Evolutionary conservation across 2,329 filamentous ascomycete genomes (phyloP), one percentile per base, ranked within the genome.

Genomic region (Hymenoscyphus repandus): DNA sequence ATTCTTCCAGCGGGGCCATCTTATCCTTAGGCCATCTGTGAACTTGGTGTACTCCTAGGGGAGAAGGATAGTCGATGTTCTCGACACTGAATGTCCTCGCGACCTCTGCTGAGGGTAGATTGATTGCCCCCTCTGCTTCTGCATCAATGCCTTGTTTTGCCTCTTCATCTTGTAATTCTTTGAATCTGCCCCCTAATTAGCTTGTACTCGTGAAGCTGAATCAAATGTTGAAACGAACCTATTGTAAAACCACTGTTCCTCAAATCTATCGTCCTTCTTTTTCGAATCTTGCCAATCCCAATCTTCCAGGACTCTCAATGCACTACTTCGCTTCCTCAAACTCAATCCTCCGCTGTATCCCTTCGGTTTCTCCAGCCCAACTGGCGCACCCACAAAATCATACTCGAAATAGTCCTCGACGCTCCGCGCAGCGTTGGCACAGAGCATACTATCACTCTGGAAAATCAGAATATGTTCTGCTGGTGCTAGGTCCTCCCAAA

Each of bases 281-380:
- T 54, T 42, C 36, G 60, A 57, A 33, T 54, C 50, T 27, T 53
- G 51, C 56, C 61, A 59, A 32, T 61, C 53, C 60, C 49, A 68
- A 46, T 45, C 56, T 7, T 55, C 56, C 45, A 63, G 63, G 60
- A 65, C 47, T 13, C 58, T 46, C 31, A 71, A 46, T 30, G 66
- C 66, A 47, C 62, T 64, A 36, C 55, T 61, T 34, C 67, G 62
- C 58, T 70, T 71, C 50, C 69, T 61, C 51, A 72, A 55, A 20
- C 64, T 67, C 47, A 72, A 57, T 0, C 69, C 69, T 20, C 69
- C 69, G 54, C 69, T 70, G 57, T 65, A 70, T 6, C 56, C 60
- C 31, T 45, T 42, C 1, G 60, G 59, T 18, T 58, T 7, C 17
- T 59, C 53, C 3, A 56, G 51, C 31, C 57, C 53, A 40, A 68